These are phyloP conservation scores for Viola odorata DNA, from an alignment of 345 rosid species.

Conservation along the genomic window DNA sequence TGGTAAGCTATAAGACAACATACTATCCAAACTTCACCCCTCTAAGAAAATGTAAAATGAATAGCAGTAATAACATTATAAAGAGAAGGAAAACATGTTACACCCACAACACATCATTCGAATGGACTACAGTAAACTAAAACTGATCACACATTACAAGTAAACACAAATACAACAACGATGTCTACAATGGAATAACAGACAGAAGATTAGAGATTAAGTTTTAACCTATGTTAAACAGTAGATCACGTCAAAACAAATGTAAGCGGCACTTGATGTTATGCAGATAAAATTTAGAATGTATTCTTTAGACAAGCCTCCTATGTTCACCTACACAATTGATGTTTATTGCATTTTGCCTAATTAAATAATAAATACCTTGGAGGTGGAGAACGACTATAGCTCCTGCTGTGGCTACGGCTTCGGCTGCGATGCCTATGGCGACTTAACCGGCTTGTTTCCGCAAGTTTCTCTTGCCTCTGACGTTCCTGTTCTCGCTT, in stretches of 20 bases:
- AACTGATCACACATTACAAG: too few relatives aligned
- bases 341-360: too few relatives aligned
- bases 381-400: conserved; percentile 69
- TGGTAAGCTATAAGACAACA: too few relatives aligned
- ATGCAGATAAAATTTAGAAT: neutral
- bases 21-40: too few relatives aligned
- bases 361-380: conserved; percentile 36
- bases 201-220: neutral
- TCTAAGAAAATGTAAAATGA: too few relatives aligned
- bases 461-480: conserved; percentile 82
- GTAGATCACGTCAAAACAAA: neutral
- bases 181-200: too few relatives aligned
- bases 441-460: conserved; percentile 72
- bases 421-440: conserved; percentile 69
- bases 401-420: conserved; percentile 79
- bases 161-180: too few relatives aligned
- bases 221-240: neutral
- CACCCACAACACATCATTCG: too few relatives aligned
- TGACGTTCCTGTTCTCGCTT: conserved; percentile 90
- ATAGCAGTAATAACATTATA: too few relatives aligned
- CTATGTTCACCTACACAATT: neutral
- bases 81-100: too few relatives aligned
- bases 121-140: too few relatives aligned
- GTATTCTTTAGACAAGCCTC: neutral
- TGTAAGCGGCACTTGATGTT: neutral